Evolutionary conservation across 2,329 filamentous ascomycete genomes (phyloP), one percentile per base, ranked within the genome.

Genomic region (Stemphylium lycopersici): DNA sequence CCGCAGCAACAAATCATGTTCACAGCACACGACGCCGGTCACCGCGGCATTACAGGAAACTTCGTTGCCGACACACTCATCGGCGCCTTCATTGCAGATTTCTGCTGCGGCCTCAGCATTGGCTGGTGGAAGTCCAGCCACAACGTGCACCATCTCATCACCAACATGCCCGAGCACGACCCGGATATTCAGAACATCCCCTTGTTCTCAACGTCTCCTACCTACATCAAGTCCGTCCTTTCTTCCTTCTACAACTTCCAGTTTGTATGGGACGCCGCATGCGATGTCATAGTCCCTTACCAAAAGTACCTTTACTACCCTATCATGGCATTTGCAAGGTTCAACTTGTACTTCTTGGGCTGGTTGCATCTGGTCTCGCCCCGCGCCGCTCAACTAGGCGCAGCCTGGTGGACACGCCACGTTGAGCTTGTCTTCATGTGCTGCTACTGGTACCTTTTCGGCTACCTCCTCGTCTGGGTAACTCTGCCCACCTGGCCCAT

Each of bases 371-470:
- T 96, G 1, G 76, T 93, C 52, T 79, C 83, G 11, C 86, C 88
- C 10, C 84, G 87, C 50, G 89, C 89, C 0, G 89, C 90, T 0
- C 85, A 81, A 55, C 88, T 89, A 58, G 91, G 92, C 2, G 85
- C 88, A 10, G 90, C 90, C 2, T 88, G 87, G 81, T 96, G 90
- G 90, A 90, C 93, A 65, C 83, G 90, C 45, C 93, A 85, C 78
- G 79, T 95, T n/a, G 91, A 96, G 73, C 77, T 95, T 15, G 77
- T 77, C 18, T 91, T 91, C 3, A 88, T 93, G 70, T 67, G 86
- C 7, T 88, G 92, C 74, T 96, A 96, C 78, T 96, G 91, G 91
- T 80, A 80, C 38, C 91, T 92, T 86, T 96, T 90, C 71, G 91
- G 90, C 55, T 96, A 96, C 71, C 81, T 84, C n/a, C 77, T 96